Evolutionary conservation across 371 early-diverging fungal species (phyloP).

Genomic region (Pancytospora epiphaga): DNA sequence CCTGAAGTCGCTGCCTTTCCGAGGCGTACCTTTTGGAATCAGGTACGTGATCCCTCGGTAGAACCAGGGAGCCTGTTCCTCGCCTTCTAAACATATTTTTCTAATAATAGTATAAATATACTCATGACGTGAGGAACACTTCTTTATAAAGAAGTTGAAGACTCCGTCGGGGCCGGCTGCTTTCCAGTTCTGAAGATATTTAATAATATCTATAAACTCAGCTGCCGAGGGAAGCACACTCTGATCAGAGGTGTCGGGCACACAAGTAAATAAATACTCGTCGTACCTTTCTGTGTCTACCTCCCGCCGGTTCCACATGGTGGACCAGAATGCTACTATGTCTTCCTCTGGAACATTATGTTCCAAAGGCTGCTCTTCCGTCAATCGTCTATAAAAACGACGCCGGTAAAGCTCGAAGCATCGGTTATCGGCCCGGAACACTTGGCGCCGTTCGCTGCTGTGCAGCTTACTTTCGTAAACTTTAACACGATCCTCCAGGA

Average conservation of each 20-base stretch:
- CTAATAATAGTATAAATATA: neutral
- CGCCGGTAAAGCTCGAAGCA: neutral
- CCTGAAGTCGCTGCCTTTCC: constrained; percentile 10
- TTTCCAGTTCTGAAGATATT: neutral
- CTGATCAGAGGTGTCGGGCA: neutral
- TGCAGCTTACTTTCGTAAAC: too few relatives aligned
- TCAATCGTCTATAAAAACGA: neutral
- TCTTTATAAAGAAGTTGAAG: constrained; percentile 2
- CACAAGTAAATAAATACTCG: neutral
- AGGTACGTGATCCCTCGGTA: constrained; percentile 25
- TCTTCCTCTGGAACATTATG: neutral
- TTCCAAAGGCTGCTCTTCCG: neutral
- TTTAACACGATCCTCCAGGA: too few relatives aligned
- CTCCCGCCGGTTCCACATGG: neutral
- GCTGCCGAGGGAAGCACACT: neutral
- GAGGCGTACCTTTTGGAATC: constrained; percentile 20
- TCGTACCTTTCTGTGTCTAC: neutral
- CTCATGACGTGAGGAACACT: neutral
- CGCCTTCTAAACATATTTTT: neutral
- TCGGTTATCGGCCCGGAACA: too few relatives aligned
- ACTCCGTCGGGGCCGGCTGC: neutral
- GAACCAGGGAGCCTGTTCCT: constrained; percentile 10
- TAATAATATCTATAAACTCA: neutral
- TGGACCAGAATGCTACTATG: neutral
- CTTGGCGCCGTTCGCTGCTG: too few relatives aligned